Conservation (phyloP, 441 rosid species). For the Lepidium campestre region DNA sequence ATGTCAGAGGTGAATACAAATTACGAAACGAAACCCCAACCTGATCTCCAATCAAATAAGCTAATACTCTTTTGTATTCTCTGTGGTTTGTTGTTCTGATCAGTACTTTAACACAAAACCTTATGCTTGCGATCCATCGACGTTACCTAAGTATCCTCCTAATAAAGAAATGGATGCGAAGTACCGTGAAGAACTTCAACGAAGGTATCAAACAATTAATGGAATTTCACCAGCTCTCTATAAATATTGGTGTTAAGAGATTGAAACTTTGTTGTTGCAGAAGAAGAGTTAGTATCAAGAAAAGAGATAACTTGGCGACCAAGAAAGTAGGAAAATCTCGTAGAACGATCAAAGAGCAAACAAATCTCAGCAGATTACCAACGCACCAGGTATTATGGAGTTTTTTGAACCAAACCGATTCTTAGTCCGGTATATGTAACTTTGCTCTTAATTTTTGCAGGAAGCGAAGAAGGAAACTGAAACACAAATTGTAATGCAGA, state of each 20-base stretch:
- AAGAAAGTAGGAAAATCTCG: slow-evolving; percentile 44
- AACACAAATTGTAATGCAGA: slow-evolving; percentile 23
- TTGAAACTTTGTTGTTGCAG: slow-evolving; percentile 33
- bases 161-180: slow-evolving; percentile 94
- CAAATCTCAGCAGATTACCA: slow-evolving; percentile 24
- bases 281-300: slow-evolving; percentile 46
- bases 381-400: slow-evolving; percentile 35
- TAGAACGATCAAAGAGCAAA: slow-evolving; percentile 37
- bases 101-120: slow-evolving; percentile 79
- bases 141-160: slow-evolving; percentile 88
- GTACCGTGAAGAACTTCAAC: slow-evolving; percentile 61
- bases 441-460: background rate
- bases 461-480: slow-evolving; percentile 22
- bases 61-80: background rate
- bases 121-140: slow-evolving; percentile 75
- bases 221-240: background rate
- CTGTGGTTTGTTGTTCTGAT: slow-evolving; percentile 4
- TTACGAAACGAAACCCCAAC: background rate
- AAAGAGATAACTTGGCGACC: slow-evolving; percentile 39
- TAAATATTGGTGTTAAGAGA: background rate
- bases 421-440: background rate
- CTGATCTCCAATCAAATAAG: background rate
- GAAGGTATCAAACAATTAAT: slow-evolving; percentile 30
- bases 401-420: background rate
- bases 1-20: slow-evolving; percentile 47